Percentiles rank a stretch among this genome's conserved stretches.
Evolutionary conservation across 2,329 filamentous ascomycete species (phyloP).

Genomic region (Alternaria gaisen): DNA sequence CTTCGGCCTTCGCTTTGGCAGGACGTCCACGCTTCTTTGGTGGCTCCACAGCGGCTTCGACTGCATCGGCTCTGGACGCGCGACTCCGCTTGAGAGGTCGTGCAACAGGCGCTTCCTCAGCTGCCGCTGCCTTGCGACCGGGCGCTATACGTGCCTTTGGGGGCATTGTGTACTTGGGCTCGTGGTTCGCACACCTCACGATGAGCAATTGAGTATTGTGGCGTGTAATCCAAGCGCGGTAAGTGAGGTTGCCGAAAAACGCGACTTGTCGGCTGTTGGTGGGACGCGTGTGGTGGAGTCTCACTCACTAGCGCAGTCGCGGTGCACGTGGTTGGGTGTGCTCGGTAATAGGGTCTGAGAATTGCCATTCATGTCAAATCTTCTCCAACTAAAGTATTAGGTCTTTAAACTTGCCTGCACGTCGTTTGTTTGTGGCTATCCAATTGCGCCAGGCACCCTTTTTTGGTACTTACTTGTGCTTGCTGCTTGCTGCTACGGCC

Average conservation of each 20-base stretch:
- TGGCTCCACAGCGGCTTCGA: slow-evolving; percentile 9
- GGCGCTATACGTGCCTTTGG: slow-evolving; percentile 21
- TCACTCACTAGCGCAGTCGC: background rate
- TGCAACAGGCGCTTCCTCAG: slow-evolving; percentile 12
- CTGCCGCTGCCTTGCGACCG: slow-evolving; percentile 20
- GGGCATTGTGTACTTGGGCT: slow-evolving; percentile 18
- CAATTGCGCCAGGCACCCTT: background rate
- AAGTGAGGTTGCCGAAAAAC: background rate
- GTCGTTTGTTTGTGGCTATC: too few relatives aligned
- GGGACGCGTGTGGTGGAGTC: background rate
- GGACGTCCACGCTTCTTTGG: slow-evolving; percentile 38
- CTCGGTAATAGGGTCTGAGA: background rate
- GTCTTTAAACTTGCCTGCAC: too few relatives aligned
- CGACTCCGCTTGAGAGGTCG: slow-evolving; percentile 29
- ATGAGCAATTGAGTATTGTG: background rate
- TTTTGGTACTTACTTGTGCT: background rate
- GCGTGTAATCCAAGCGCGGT: background rate
- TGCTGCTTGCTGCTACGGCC: background rate
- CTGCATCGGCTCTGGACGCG: slow-evolving; percentile 17
- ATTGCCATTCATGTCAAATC: background rate
- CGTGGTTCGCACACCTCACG: background rate
- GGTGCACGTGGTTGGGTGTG: background rate
- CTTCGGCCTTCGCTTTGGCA: slow-evolving; percentile 18
- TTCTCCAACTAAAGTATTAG: too few relatives aligned
- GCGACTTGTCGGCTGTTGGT: background rate